A percentile compares a stretch with the other conserved stretches of the same genome.
Conservation (phyloP, 768 basidiomycete species). For the Boletus patriciae region DNA sequence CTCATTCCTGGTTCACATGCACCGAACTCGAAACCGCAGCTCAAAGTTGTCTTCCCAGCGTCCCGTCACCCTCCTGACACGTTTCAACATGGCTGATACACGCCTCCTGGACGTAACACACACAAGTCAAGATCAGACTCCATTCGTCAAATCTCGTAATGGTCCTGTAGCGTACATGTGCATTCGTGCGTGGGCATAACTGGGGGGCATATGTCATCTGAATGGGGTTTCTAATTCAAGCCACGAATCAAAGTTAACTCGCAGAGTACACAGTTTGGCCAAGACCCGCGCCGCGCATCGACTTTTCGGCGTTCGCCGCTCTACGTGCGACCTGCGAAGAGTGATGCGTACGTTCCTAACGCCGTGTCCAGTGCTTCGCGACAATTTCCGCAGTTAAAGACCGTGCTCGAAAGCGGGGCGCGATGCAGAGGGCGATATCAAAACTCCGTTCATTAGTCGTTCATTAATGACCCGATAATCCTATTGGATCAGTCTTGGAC, state of each 20-base stretch:
- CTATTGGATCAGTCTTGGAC: slow-evolving; percentile 39
- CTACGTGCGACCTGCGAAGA: slow-evolving; percentile 14
- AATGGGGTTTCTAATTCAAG: slow-evolving; percentile 20
- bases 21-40: background rate
- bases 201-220: slow-evolving; percentile 2
- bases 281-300: slow-evolving; percentile 2
- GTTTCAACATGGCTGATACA: no score
- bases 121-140: background rate
- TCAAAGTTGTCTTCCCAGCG: slow-evolving; percentile 6
- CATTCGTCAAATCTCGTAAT: slow-evolving; percentile 20
- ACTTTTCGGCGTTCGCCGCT: slow-evolving; percentile 12
- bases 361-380: slow-evolving; percentile 14
- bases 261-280: slow-evolving; percentile 13
- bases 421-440: slow-evolving; percentile 4
- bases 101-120: slow-evolving; percentile 18
- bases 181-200: slow-evolving; percentile 10
- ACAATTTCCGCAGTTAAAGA: slow-evolving; percentile 27
- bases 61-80: slow-evolving; percentile 2
- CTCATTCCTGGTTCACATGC: slow-evolving; percentile 12
- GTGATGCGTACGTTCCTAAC: slow-evolving; percentile 12
- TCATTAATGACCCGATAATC: slow-evolving; percentile 31
- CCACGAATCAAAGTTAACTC: slow-evolving; percentile 23
- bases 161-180: slow-evolving; percentile 1
- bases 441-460: slow-evolving; percentile 28
- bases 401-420: slow-evolving; percentile 4